A percentile compares a stretch with the other conserved stretches of the same genome.
These are phyloP conservation scores for Trichoderma koningii DNA, from an alignment of 2,329 filamentous ascomycete species.

Conservation along the genomic window DNA sequence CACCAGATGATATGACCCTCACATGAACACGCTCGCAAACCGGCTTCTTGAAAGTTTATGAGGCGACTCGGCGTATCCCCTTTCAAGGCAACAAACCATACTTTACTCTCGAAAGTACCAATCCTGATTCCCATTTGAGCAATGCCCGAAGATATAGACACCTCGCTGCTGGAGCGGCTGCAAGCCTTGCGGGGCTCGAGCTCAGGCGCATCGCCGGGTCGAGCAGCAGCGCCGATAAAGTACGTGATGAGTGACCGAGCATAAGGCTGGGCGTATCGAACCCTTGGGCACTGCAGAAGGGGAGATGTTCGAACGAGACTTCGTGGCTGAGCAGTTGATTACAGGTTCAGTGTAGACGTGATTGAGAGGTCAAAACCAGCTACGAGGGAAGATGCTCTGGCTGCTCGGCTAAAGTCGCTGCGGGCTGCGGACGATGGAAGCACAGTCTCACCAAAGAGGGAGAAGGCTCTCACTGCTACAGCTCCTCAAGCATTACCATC, in stretches of 20 bases:
- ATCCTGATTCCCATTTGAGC: neutral
- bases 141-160: constrained; percentile 47
- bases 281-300: neutral
- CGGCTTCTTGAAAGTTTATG: neutral
- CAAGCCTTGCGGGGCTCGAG: constrained; percentile 50
- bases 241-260: constrained; percentile 36
- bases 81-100: neutral
- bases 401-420: constrained; percentile 54
- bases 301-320: neutral
- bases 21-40: constrained; percentile 1
- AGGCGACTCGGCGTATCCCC: neutral
- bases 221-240: constrained; percentile 43
- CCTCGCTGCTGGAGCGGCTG: constrained; percentile 55
- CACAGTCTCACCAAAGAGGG: constrained; percentile 30
- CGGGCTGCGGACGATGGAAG: constrained; percentile 43
- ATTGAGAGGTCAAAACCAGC: constrained; percentile 48
- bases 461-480: neutral
- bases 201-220: constrained; percentile 39
- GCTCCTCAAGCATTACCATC: neutral
- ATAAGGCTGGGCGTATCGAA: neutral
- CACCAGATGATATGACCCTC: constrained; percentile 2
- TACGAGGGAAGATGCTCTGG: constrained; percentile 54
- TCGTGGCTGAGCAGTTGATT: neutral
- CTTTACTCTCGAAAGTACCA: neutral
- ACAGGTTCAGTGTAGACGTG: constrained; percentile 40